phyloP scores from a whole-genome alignment of 202 grass and related monocot genomes.

The Saccharum hybrid region DNA sequence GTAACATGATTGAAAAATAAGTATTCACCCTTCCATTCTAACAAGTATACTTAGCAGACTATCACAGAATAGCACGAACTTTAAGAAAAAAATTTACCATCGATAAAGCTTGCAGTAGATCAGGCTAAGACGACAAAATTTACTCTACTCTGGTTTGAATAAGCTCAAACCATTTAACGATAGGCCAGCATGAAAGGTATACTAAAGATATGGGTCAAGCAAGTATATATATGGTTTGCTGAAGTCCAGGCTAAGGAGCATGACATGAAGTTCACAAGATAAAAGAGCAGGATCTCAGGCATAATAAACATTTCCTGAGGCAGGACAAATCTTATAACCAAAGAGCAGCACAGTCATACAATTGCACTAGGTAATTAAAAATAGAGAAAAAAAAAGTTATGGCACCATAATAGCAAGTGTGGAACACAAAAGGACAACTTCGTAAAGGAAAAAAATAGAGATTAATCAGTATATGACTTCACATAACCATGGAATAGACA shows the following conservation, averaged over 20 bases:
- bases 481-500: neutral
- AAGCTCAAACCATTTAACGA: too few relatives aligned
- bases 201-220: too few relatives aligned
- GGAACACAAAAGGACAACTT: constrained; percentile 10
- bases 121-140: too few relatives aligned
- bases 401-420: neutral
- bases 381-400: neutral
- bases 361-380: constrained; percentile 1
- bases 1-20: too few relatives aligned
- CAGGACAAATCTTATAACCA: neutral
- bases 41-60: too few relatives aligned
- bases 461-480: neutral
- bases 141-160: too few relatives aligned
- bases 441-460: neutral
- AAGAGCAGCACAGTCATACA: neutral
- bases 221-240: too few relatives aligned
- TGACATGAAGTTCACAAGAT: neutral
- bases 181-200: too few relatives aligned
- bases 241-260: neutral
- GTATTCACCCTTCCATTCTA: too few relatives aligned
- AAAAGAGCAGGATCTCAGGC: neutral
- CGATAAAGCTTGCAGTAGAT: too few relatives aligned
- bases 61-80: too few relatives aligned
- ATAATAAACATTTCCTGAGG: neutral
- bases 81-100: too few relatives aligned